Evolutionary conservation across 176 grass and related monocot genomes (phyloP).

Genomic region (Metroxylon sagu): DNA sequence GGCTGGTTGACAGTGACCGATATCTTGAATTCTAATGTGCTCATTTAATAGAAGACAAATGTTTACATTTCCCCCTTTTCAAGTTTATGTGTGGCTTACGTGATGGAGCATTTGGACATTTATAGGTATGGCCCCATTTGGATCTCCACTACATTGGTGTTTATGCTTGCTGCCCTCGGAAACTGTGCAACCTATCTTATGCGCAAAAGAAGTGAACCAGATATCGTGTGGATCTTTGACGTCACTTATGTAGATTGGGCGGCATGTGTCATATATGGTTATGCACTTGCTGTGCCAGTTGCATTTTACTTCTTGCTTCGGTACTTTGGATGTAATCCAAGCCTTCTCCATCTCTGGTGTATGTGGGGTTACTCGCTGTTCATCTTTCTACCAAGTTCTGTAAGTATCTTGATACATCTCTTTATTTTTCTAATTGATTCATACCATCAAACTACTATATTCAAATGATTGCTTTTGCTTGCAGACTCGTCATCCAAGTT

Average conservation of each 20-base stretch:
- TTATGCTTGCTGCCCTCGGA: slow-evolving; percentile 71
- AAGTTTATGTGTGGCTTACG: background rate
- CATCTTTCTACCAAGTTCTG: slow-evolving; percentile 81
- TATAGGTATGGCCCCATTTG: slow-evolving; percentile 79
- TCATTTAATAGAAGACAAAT: too few species aligned
- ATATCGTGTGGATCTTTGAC: slow-evolving; percentile 68
- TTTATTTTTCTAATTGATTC: too few species aligned
- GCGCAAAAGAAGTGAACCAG: slow-evolving; percentile 50
- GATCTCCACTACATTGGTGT: slow-evolving; percentile 86
- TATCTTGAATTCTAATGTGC: too few species aligned
- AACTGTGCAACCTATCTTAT: slow-evolving; percentile 81
- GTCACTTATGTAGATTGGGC: slow-evolving; percentile 85
- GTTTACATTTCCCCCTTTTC: too few species aligned
- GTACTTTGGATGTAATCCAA: slow-evolving; percentile 71
- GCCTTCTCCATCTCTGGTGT: slow-evolving; percentile 82
- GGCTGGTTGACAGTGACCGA: too few species aligned
- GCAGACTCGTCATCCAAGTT: too few species aligned
- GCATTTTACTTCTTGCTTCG: slow-evolving; percentile 83
- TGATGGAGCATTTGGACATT: slow-evolving; percentile 15
- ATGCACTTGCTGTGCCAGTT: slow-evolving; percentile 57
- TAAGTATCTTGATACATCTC: slow-evolving; percentile 32
- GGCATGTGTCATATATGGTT: slow-evolving; percentile 87
- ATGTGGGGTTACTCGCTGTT: slow-evolving; percentile 97
- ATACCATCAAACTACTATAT: too few species aligned
- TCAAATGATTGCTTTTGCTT: too few species aligned